Percentiles rank a stretch among this genome's conserved stretches.
phyloP scores from a whole-genome alignment of 176 grass and related monocot species.

The Carex littledalei region DNA sequence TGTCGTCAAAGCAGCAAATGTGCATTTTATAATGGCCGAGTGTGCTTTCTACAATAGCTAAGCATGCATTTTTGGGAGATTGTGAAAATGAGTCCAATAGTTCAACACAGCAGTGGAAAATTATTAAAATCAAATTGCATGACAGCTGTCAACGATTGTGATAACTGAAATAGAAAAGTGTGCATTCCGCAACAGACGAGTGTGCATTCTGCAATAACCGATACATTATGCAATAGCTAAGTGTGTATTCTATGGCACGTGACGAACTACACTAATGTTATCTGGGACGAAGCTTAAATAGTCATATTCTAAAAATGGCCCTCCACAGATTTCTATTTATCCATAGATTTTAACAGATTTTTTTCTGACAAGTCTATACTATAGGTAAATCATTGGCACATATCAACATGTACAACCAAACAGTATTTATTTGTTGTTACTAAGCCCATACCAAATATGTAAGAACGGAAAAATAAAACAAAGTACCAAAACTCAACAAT shows the following conservation, averaged over 20 bases:
- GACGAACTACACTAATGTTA: background rate
- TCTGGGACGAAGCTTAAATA: background rate
- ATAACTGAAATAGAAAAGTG: background rate
- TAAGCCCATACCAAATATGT: background rate
- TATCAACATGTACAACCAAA: background rate
- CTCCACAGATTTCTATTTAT: background rate
- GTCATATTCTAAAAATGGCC: background rate
- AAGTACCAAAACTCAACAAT: background rate
- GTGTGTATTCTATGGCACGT: background rate
- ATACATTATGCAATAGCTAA: background rate
- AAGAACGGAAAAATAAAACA: background rate
- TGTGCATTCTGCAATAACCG: background rate
- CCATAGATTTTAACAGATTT: background rate
- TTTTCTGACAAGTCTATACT: background rate
- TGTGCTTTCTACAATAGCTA: background rate
- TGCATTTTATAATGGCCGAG: background rate
- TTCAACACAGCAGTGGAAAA: background rate
- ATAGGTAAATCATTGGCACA: background rate
- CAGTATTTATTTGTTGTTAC: background rate
- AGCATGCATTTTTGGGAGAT: background rate
- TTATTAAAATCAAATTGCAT: background rate
- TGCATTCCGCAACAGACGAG: background rate
- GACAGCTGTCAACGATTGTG: background rate
- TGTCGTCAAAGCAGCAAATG: background rate
- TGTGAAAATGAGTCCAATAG: background rate